Conservation (phyloP, 108 stramenopile species). For the Mayamaea pseudoterrestris region DNA sequence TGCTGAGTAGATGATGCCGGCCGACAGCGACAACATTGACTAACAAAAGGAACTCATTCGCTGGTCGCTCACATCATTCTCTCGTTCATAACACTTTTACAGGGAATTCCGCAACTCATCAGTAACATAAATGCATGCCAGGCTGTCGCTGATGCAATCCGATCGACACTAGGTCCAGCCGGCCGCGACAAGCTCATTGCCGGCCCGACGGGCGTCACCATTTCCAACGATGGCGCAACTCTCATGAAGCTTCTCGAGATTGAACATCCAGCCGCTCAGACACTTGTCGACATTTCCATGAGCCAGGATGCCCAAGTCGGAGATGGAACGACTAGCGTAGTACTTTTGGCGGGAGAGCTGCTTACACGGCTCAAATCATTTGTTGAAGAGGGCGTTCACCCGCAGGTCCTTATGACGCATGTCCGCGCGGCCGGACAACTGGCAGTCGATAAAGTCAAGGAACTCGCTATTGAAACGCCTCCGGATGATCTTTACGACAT, state of each 20-base stretch:
- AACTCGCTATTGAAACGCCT: slow-evolving; percentile 46
- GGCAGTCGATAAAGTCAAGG: slow-evolving; percentile 65
- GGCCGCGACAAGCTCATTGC: slow-evolving; percentile 99
- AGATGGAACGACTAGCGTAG: slow-evolving; percentile 97
- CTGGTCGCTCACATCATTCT: slow-evolving; percentile 3
- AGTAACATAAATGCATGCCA: slow-evolving; percentile 99
- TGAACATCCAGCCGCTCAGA: slow-evolving; percentile 97
- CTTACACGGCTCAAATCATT: slow-evolving; percentile 91
- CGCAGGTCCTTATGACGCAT: slow-evolving; percentile 80
- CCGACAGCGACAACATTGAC: background rate
- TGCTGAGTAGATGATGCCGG: background rate
- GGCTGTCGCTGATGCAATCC: slow-evolving; percentile 94
- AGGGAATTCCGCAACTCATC: slow-evolving; percentile 97
- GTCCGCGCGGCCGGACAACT: slow-evolving; percentile 58
- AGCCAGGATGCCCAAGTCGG: slow-evolving; percentile 96
- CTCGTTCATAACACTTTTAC: slow-evolving; percentile 1
- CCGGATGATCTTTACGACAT: slow-evolving; percentile 36
- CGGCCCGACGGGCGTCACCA: slow-evolving; percentile 79
- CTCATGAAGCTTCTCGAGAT: slow-evolving; percentile 97
- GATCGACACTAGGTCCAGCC: slow-evolving; percentile 93
- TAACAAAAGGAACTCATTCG: background rate
- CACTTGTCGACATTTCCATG: slow-evolving; percentile 96
- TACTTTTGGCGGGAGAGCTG: slow-evolving; percentile 90
- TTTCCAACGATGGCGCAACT: slow-evolving; percentile 97
- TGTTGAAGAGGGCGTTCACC: slow-evolving; percentile 98